Evolutionary conservation across 176 grass and related monocot species (phyloP).

Genomic region (Thalia dealbata): DNA sequence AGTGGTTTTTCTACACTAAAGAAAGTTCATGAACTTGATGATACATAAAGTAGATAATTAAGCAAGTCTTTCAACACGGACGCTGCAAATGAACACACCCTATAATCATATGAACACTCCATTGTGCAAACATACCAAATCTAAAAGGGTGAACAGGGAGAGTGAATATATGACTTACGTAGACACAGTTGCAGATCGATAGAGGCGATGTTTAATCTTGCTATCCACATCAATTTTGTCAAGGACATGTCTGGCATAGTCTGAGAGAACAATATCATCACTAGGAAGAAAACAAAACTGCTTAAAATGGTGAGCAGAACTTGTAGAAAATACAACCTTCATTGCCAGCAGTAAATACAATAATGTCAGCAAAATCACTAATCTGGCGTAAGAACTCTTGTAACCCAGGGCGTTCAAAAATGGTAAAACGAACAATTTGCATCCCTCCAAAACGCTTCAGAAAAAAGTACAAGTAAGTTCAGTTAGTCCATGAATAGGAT

Average conservation of each 20-base stretch:
- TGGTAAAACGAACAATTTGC: constrained; percentile 57
- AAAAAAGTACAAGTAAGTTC: background rate
- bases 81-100: too few relatives aligned
- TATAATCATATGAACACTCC: too few relatives aligned
- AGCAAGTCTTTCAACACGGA: too few relatives aligned
- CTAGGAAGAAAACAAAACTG: background rate
- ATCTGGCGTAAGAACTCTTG: constrained; percentile 60
- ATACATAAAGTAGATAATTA: too few relatives aligned
- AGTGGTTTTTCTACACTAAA: too few relatives aligned
- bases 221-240: constrained; percentile 81
- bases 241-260: constrained; percentile 92
- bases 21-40: too few relatives aligned
- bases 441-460: constrained; percentile 60
- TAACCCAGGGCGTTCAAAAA: constrained; percentile 90
- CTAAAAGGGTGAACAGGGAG: too few relatives aligned
- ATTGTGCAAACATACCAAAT: too few relatives aligned
- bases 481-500: background rate
- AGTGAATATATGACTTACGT: constrained; percentile 43
- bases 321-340: constrained; percentile 41
- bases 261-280: constrained; percentile 29
- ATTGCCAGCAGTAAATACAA: constrained; percentile 83
- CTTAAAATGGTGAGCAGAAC: background rate
- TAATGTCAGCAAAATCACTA: constrained; percentile 73
- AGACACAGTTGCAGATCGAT: constrained; percentile 80
- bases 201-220: constrained; percentile 71